phyloP scores from a whole-genome alignment of 495 filamentous ascomycete species.

The Aspergillus cavernicola region DNA sequence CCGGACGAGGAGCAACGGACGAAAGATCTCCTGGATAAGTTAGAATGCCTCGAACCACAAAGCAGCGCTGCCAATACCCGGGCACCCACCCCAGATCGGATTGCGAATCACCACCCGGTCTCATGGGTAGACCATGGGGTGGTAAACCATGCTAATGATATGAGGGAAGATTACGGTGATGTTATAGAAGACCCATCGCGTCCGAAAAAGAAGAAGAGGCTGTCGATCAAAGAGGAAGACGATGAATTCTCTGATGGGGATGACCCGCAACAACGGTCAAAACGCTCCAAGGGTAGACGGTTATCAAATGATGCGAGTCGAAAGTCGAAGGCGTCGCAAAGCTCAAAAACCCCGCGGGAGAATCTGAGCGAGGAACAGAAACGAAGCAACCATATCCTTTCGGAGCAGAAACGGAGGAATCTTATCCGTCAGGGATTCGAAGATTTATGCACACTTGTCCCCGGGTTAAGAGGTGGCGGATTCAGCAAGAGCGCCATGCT shows the following conservation, averaged over 20 bases:
- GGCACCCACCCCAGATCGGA: slow-evolving; percentile 52
- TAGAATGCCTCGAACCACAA: slow-evolving; percentile 52
- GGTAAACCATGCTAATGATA: slow-evolving; percentile 7
- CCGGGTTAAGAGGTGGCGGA: slow-evolving; percentile 61
- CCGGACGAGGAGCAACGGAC: slow-evolving; percentile 54
- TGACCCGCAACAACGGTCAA: slow-evolving; percentile 37
- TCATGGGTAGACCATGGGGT: slow-evolving; percentile 12
- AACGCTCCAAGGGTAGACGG: slow-evolving; percentile 46
- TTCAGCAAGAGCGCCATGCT: slow-evolving; percentile 80
- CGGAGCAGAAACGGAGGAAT: slow-evolving; percentile 80
- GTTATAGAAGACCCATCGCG: slow-evolving; percentile 25
- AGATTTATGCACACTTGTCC: slow-evolving; percentile 66
- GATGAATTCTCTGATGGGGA: slow-evolving; percentile 40
- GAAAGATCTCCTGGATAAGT: slow-evolving; percentile 47
- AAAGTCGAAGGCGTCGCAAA: slow-evolving; percentile 29
- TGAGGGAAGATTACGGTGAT: slow-evolving; percentile 16
- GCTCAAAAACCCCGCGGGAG: slow-evolving; percentile 56
- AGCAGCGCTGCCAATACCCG: slow-evolving; percentile 55
- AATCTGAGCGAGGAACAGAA: slow-evolving; percentile 84
- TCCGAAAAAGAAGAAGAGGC: slow-evolving; percentile 36
- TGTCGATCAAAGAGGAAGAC: slow-evolving; percentile 32
- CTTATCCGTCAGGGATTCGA: slow-evolving; percentile 76
- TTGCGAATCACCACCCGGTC: slow-evolving; percentile 15
- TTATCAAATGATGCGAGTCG: slow-evolving; percentile 30
- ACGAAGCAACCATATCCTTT: slow-evolving; percentile 80